phyloP scores from a whole-genome alignment of 495 filamentous ascomycete species.

The Talaromyces liani region DNA sequence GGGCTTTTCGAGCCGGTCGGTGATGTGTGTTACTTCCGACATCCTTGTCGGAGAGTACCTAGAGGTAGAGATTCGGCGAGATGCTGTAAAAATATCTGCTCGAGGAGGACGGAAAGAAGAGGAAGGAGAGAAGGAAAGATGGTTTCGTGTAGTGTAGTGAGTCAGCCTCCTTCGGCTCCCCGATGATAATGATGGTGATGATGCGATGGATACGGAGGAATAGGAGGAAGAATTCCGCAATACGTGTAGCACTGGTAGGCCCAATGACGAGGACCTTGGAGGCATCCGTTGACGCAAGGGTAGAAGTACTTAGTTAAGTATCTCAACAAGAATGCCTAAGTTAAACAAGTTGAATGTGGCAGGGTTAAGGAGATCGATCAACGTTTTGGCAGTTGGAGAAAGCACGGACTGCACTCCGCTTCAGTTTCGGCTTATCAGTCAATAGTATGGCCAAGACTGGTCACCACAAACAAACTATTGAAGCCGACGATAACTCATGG shows the following conservation, averaged over 20 bases:
- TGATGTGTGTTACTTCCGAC: slow-evolving; percentile 53
- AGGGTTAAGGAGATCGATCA: neutral
- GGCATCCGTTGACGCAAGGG: slow-evolving; percentile 23
- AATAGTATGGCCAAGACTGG: neutral
- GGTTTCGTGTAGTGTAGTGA: neutral
- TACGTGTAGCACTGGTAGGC: slow-evolving; percentile 10
- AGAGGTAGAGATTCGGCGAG: slow-evolving; percentile 10
- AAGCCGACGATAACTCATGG: neutral
- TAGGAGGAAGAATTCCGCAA: slow-evolving; percentile 19
- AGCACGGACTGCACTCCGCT: neutral
- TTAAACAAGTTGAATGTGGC: neutral
- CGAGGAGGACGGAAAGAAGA: neutral
- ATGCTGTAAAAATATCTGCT: neutral
- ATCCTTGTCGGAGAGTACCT: slow-evolving; percentile 20
- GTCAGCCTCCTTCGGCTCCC: neutral
- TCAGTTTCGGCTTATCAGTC: neutral
- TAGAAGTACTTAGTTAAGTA: neutral
- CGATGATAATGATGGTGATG: neutral
- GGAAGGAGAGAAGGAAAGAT: neutral
- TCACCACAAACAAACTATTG: too few relatives aligned
- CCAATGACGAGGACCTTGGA: slow-evolving; percentile 35
- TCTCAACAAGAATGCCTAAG: neutral
- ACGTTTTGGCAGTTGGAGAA: neutral
- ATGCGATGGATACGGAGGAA: neutral
- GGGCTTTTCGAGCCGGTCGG: slow-evolving; percentile 78